These are phyloP conservation scores for Globisporangium abappressorium DNA, from an alignment of 352 stramenopile species.

Conservation along the genomic window DNA sequence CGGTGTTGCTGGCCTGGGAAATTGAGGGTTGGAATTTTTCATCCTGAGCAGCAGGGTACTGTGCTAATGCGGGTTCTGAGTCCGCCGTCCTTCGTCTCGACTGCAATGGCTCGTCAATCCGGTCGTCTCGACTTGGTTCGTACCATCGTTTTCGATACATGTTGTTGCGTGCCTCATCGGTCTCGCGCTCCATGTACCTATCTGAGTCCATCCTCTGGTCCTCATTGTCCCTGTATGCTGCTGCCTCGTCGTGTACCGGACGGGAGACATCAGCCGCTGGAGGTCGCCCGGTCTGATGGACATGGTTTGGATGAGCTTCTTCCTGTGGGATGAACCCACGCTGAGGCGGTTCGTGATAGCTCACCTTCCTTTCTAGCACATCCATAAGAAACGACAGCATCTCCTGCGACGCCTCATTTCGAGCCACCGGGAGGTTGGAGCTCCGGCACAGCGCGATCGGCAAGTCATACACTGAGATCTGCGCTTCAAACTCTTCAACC, in stretches of 20 bases:
- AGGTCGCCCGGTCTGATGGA: background rate
- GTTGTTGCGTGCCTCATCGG: background rate
- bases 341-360: background rate
- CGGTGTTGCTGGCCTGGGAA: background rate
- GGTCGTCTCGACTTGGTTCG: slow-evolving; percentile 15
- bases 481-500: slow-evolving; percentile 30
- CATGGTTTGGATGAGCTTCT: background rate
- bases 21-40: background rate
- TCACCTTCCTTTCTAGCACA: slow-evolving; percentile 28
- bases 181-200: slow-evolving; percentile 1
- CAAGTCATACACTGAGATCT: slow-evolving; percentile 36
- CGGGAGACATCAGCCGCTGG: background rate
- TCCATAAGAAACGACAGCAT: slow-evolving; percentile 44
- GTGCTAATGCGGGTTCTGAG: background rate
- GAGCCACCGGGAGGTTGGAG: slow-evolving; percentile 25
- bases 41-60: background rate
- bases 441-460: slow-evolving; percentile 29
- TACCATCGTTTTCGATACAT: slow-evolving; percentile 18
- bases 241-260: background rate
- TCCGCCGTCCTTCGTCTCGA: slow-evolving; percentile 3
- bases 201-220: slow-evolving; percentile 7
- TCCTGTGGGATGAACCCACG: background rate
- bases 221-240: background rate
- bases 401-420: slow-evolving; percentile 36
- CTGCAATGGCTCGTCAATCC: slow-evolving; percentile 1